Percentiles rank a stretch among this genome's conserved stretches.
Evolutionary conservation across 495 filamentous ascomycete species (phyloP).

Genomic region (Aspergillus cavernicola): DNA sequence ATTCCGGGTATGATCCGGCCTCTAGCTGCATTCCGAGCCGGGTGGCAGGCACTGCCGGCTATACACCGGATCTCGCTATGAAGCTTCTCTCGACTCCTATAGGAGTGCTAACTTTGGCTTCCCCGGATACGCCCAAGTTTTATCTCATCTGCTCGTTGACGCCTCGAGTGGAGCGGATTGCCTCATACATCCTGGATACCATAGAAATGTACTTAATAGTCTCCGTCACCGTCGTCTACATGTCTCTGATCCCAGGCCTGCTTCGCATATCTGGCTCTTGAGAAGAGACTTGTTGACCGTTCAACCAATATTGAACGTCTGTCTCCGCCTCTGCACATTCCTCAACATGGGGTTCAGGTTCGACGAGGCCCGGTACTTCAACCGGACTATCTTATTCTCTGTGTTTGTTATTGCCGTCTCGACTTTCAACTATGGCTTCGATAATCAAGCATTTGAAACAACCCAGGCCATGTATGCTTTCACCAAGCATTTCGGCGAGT

Average conservation of each 20-base stretch:
- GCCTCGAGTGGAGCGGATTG: background rate
- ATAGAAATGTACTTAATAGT: background rate
- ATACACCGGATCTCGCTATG: background rate
- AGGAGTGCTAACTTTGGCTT: background rate
- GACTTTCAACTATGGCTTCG: slow-evolving; percentile 36
- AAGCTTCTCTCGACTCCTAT: background rate
- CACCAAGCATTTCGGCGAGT: slow-evolving; percentile 28
- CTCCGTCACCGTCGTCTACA: background rate
- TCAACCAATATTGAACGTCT: no score
- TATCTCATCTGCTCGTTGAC: background rate
- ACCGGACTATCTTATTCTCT: background rate
- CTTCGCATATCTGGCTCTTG: no score
- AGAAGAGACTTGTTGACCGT: no score
- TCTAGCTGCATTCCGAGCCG: background rate
- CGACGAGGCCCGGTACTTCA: background rate
- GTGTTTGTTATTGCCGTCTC: slow-evolving; percentile 7
- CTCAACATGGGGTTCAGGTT: background rate
- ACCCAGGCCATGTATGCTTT: slow-evolving; percentile 33
- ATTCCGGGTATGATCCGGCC: background rate
- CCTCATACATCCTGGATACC: background rate
- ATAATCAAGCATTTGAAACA: slow-evolving; percentile 30
- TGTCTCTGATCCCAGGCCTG: background rate
- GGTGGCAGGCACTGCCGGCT: background rate
- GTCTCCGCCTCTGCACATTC: no score
- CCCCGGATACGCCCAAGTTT: background rate